A percentile compares a stretch with the other conserved stretches of the same genome.
Evolutionary conservation across 2,329 filamentous ascomycete species (phyloP).

Genomic region (Metarhizium guizhouense): DNA sequence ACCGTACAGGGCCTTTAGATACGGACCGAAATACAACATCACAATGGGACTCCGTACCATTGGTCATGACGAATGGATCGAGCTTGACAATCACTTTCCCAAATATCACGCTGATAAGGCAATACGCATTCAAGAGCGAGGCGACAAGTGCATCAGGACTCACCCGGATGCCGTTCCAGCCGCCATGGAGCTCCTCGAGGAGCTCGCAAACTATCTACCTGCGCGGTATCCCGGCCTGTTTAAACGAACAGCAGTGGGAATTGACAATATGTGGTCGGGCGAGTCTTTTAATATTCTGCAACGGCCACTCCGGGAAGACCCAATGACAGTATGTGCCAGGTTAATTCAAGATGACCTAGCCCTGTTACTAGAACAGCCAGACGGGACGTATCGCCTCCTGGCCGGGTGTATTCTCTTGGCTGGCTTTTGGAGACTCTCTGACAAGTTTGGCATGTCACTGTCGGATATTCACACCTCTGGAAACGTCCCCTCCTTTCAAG

Average conservation of each 20-base stretch:
- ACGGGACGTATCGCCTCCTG: slow-evolving; percentile 74
- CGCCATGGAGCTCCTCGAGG: slow-evolving; percentile 67
- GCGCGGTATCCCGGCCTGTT: slow-evolving; percentile 68
- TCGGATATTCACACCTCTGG: slow-evolving; percentile 73
- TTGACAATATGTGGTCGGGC: slow-evolving; percentile 62
- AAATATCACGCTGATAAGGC: slow-evolving; percentile 66
- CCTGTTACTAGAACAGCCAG: slow-evolving; percentile 68
- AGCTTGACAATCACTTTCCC: slow-evolving; percentile 72
- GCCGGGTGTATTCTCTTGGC: slow-evolving; percentile 68
- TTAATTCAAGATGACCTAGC: slow-evolving; percentile 76
- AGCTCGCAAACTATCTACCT: slow-evolving; percentile 62
- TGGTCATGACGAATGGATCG: slow-evolving; percentile 69
- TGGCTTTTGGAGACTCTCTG: slow-evolving; percentile 74
- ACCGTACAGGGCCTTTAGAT: slow-evolving; percentile 69
- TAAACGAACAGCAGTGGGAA: slow-evolving; percentile 50
- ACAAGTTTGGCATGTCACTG: slow-evolving; percentile 74
- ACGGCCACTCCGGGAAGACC: slow-evolving; percentile 61
- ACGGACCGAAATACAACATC: slow-evolving; percentile 67
- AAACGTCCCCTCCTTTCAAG: slow-evolving; percentile 62
- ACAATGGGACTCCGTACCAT: slow-evolving; percentile 70
- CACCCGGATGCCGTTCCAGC: slow-evolving; percentile 61
- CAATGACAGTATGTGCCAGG: slow-evolving; percentile 65
- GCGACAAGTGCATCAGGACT: slow-evolving; percentile 57
- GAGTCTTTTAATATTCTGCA: slow-evolving; percentile 62
- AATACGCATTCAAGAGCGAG: slow-evolving; percentile 56